Conservation (phyloP, 306 rosid species). For the Sechiopsis laciniata region DNA sequence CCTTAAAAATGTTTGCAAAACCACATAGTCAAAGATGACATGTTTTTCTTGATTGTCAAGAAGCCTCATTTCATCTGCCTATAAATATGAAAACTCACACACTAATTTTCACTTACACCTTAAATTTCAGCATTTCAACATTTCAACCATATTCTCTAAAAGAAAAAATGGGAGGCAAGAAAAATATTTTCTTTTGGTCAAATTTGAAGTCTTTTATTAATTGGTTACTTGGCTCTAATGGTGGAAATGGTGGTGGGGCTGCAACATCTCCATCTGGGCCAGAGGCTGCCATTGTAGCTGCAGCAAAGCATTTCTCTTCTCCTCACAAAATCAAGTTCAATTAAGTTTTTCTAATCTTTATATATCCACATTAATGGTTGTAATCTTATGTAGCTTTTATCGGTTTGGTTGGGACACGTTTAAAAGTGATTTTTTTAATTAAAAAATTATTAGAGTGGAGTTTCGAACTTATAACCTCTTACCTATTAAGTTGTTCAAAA, state of each 20-base stretch:
- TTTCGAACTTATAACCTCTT: too few relatives aligned
- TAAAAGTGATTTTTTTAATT: too few relatives aligned
- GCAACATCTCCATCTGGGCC: not conserved
- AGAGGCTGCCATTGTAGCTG: conserved; percentile 23
- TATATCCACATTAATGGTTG: too few relatives aligned
- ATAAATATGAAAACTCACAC: not conserved
- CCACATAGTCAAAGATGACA: not conserved
- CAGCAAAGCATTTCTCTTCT: conserved; percentile 29
- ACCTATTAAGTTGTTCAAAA: too few relatives aligned
- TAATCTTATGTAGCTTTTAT: too few relatives aligned
- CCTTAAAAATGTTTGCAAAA: too few relatives aligned
- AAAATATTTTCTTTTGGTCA: conserved; percentile 1
- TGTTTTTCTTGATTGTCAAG: conserved; percentile 15
- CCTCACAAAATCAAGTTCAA: conserved; percentile 17
- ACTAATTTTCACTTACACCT: not conserved
- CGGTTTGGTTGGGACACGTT: too few relatives aligned
- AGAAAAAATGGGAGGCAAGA: not conserved
- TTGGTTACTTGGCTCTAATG: conserved; percentile 15
- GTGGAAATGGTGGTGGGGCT: not conserved
- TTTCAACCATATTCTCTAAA: not conserved
- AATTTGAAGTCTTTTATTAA: not conserved
- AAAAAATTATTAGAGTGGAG: too few relatives aligned
- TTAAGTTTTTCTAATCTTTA: not conserved
- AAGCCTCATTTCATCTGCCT: not conserved
- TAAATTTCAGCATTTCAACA: not conserved